A percentile compares a stretch with the other conserved stretches of the same genome.
phyloP scores from a whole-genome alignment of 768 basidiomycete genomes.

The Krasilnikovozyma curviuscula region DNA sequence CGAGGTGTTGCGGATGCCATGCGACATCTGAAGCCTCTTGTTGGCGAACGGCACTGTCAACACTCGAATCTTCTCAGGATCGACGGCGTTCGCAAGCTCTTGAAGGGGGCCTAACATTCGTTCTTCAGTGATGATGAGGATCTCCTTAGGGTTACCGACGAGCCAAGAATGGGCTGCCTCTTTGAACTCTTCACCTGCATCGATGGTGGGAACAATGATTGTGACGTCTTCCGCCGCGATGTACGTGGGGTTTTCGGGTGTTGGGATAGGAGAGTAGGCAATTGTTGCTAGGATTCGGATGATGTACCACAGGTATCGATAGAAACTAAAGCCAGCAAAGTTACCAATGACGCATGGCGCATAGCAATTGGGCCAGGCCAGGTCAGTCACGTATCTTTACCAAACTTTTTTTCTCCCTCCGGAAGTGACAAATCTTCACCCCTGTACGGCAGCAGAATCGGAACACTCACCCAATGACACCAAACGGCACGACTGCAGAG shows the following conservation, averaged over 20 bases:
- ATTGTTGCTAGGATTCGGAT: slow-evolving; percentile 62
- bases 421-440: neutral
- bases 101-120: slow-evolving; percentile 77
- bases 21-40: slow-evolving; percentile 82
- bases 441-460: neutral
- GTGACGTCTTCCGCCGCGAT: slow-evolving; percentile 81
- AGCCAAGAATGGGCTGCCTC: slow-evolving; percentile 85
- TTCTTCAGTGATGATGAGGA: slow-evolving; percentile 60
- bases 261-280: slow-evolving; percentile 69
- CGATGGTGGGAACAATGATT: slow-evolving; percentile 88
- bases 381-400: slow-evolving; percentile 1
- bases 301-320: slow-evolving; percentile 80
- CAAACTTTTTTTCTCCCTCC: neutral
- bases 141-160: slow-evolving; percentile 71
- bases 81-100: slow-evolving; percentile 69
- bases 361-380: neutral
- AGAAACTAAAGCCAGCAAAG: slow-evolving; percentile 40
- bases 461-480: slow-evolving; percentile 24
- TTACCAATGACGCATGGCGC: neutral
- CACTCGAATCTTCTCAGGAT: slow-evolving; percentile 58
- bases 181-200: slow-evolving; percentile 88
- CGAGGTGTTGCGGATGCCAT: slow-evolving; percentile 73
- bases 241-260: slow-evolving; percentile 80
- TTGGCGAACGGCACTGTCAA: slow-evolving; percentile 83
- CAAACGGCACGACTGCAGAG: slow-evolving; percentile 36